Conservation (phyloP, 306 rosid species). For the Argentina anserina region DNA sequence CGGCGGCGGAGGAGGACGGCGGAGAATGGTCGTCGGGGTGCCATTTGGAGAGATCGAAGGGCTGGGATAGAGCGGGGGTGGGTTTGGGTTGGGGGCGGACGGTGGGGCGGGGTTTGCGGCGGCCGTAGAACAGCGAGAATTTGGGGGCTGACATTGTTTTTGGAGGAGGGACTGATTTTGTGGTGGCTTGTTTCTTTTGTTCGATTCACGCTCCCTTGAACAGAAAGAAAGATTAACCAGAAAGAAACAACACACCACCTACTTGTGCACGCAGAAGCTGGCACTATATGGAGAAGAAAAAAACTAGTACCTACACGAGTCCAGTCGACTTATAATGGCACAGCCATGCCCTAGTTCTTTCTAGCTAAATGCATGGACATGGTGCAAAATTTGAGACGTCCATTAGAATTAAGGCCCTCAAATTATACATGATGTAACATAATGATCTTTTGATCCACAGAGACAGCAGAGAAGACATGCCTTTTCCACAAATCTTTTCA, state of each 20-base stretch:
- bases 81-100: slow-evolving; percentile 33
- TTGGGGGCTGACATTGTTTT: slow-evolving; percentile 53
- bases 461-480: background rate
- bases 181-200: too few species aligned
- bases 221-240: too few species aligned
- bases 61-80: slow-evolving; percentile 5
- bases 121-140: slow-evolving; percentile 59
- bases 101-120: slow-evolving; percentile 73
- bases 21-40: slow-evolving; percentile 46
- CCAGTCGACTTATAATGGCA: too few species aligned
- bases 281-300: background rate
- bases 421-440: background rate
- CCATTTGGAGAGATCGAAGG: slow-evolving; percentile 60
- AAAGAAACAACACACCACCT: too few species aligned
- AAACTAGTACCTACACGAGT: background rate
- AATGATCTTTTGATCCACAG: background rate
- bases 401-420: background rate
- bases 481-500: slow-evolving; percentile 5
- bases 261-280: too few species aligned
- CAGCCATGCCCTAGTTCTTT: too few species aligned
- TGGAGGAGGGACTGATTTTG: too few species aligned
- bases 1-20: slow-evolving; percentile 6
- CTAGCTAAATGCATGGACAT: too few species aligned
- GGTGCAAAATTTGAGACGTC: background rate
- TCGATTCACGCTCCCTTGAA: too few species aligned